phyloP scores from a whole-genome alignment of 176 grass and related monocot species.

The Musa beccarii region DNA sequence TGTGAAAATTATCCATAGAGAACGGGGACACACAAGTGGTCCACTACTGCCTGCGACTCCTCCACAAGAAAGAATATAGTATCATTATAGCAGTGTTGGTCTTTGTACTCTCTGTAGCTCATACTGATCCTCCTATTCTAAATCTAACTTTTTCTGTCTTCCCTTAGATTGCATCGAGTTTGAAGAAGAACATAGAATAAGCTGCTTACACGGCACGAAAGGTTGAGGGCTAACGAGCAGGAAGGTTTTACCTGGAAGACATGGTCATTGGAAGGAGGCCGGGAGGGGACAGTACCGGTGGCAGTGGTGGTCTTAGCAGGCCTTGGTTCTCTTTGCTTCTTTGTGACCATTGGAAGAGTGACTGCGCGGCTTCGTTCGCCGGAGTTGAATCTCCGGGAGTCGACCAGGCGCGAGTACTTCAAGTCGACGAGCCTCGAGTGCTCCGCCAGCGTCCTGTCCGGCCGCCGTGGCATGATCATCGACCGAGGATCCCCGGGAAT shows the following conservation, averaged over 20 bases:
- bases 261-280: not conserved
- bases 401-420: not conserved
- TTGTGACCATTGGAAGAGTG: slow-evolving; percentile 6
- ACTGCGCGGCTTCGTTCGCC: not conserved
- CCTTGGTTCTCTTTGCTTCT: not conserved
- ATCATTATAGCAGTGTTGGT: too few relatives aligned
- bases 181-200: too few relatives aligned
- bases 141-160: not conserved
- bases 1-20: not conserved
- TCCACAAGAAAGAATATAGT: too few relatives aligned
- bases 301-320: not conserved
- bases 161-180: not conserved
- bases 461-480: not conserved
- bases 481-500: not conserved
- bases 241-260: not conserved
- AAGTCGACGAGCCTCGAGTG: slow-evolving; percentile 24
- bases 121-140: not conserved
- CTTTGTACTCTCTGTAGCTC: too few relatives aligned
- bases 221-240: too few relatives aligned
- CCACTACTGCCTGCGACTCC: too few relatives aligned
- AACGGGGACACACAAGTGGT: too few relatives aligned
- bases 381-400: not conserved
- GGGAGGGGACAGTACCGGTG: not conserved
- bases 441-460: slow-evolving; percentile 6
- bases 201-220: too few relatives aligned